Evolutionary conservation across 176 grass and related monocot genomes (phyloP).

Genomic region (Hordeum marinum): DNA sequence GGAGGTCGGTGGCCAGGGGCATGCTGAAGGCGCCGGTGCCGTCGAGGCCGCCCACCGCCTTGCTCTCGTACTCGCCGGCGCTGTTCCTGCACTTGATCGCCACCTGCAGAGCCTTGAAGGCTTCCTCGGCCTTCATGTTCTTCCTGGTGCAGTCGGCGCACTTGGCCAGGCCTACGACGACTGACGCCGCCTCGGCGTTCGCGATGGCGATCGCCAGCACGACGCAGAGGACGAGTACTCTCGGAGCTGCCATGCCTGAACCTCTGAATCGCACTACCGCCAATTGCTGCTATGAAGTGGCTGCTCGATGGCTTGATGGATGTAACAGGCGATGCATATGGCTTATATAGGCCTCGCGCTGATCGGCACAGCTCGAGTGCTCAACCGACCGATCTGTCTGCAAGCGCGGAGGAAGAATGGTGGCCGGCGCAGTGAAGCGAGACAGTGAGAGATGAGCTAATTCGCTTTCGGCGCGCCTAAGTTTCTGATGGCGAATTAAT

Average conservation of each 20-base stretch:
- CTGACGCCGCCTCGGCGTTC: neutral
- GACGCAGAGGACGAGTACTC: neutral
- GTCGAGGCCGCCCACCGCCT: neutral
- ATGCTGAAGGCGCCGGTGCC: conserved; percentile 22
- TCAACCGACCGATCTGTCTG: neutral
- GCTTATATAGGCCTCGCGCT: neutral
- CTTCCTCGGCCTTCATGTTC: conserved; percentile 7
- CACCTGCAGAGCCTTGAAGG: neutral
- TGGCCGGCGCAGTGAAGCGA: neutral
- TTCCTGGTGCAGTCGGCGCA: conserved; percentile 2
- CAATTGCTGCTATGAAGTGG: neutral
- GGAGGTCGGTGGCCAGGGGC: neutral
- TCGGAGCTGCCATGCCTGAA: neutral
- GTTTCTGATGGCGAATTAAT: neutral
- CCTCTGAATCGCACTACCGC: neutral
- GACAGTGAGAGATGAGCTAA: neutral
- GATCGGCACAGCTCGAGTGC: neutral
- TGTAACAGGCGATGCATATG: neutral
- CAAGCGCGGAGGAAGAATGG: no score
- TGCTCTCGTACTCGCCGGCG: neutral
- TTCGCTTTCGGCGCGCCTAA: neutral
- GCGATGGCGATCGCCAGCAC: neutral
- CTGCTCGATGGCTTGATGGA: neutral
- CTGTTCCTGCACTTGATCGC: neutral
- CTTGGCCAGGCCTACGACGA: neutral